These are phyloP conservation scores for Ustilago vetiveriae DNA, from an alignment of 1,284 basidiomycete genomes.

Conservation along the genomic window DNA sequence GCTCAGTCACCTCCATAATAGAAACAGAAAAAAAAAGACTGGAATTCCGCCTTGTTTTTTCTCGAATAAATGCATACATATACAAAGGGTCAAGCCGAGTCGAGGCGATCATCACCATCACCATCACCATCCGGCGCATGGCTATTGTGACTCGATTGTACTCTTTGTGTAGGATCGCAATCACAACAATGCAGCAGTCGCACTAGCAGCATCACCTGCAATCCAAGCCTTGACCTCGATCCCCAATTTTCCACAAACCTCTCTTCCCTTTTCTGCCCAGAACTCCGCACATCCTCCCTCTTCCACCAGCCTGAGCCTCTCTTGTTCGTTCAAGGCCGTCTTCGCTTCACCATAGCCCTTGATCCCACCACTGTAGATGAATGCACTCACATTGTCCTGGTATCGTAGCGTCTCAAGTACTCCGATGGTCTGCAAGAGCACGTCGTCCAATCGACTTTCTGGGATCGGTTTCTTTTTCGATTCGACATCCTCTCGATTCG, in stretches of 20 bases:
- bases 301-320: neutral
- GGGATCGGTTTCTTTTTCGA: constrained; percentile 20
- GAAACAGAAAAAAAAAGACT: no score
- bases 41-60: neutral
- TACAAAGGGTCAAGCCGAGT: no score
- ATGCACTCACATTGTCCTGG: constrained; percentile 53
- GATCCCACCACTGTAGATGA: constrained; percentile 48
- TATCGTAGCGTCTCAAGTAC: constrained; percentile 56
- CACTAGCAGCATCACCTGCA: constrained; percentile 13
- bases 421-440: constrained; percentile 60
- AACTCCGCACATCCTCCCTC: constrained; percentile 24
- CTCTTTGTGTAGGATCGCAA: no score
- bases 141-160: no score
- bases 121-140: no score
- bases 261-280: constrained; percentile 27
- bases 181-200: constrained; percentile 20
- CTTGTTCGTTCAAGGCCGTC: constrained; percentile 7
- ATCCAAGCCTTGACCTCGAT: constrained; percentile 37
- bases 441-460: constrained; percentile 48
- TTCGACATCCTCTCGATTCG: neutral
- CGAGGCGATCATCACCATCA: neutral
- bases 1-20: neutral
- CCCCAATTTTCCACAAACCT: constrained; percentile 28
- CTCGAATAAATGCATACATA: neutral
- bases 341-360: constrained; percentile 24